Conservation (phyloP, 371 early-diverging fungal genomes). For the Lichtheimia corymbifera region DNA sequence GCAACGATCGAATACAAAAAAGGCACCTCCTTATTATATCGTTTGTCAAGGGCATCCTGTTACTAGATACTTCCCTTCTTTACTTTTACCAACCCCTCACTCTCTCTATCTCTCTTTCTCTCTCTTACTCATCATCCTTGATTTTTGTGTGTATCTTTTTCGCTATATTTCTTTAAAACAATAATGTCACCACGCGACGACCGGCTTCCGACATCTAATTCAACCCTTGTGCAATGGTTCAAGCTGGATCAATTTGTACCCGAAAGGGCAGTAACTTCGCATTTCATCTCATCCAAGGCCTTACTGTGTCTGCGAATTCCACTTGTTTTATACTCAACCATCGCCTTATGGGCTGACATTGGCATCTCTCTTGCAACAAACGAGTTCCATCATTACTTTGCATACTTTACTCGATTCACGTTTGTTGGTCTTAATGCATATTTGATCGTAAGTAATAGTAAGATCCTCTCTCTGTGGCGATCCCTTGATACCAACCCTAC, state of each 20-base stretch:
- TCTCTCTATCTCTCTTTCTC: background rate
- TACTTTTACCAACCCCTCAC: background rate
- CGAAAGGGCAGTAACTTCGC: conserved; percentile 55
- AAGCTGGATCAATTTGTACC: conserved; percentile 53
- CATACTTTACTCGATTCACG: conserved; percentile 54
- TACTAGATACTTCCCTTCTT: background rate
- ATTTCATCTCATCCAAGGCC: conserved; percentile 46
- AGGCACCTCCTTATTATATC: background rate
- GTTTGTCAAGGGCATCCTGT: background rate
- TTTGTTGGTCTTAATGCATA: conserved; percentile 56
- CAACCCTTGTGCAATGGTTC: conserved; percentile 38
- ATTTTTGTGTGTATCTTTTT: too few species aligned
- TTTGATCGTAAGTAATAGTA: conserved; percentile 40
- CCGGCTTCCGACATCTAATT: conserved; percentile 19
- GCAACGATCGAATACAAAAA: background rate
- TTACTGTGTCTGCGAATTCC: conserved; percentile 45
- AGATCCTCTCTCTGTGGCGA: too few species aligned
- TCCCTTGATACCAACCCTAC: too few species aligned
- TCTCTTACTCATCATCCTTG: background rate
- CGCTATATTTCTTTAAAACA: background rate
- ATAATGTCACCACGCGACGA: conserved; percentile 23
- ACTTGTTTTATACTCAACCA: conserved; percentile 36
- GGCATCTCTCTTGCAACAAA: conserved; percentile 22
- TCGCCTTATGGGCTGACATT: conserved; percentile 43
- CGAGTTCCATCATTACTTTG: conserved; percentile 26